A percentile compares a stretch with the other conserved stretches of the same genome.
These are phyloP conservation scores for Venturia nashicola DNA, from an alignment of 2,329 filamentous ascomycete genomes.

Conservation along the genomic window DNA sequence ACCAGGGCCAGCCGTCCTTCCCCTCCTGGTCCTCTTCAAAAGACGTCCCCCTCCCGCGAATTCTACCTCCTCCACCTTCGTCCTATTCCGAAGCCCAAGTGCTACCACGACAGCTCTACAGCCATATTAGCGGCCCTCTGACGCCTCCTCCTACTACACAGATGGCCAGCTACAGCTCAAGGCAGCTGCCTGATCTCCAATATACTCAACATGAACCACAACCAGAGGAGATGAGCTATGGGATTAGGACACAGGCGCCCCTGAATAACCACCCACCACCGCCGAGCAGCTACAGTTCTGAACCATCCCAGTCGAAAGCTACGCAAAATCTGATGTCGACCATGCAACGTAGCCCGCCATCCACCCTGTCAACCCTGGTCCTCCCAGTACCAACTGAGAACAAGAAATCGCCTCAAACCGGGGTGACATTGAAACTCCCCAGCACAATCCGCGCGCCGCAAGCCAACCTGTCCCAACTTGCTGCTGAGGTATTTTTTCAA, in stretches of 20 bases:
- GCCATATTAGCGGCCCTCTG: not conserved
- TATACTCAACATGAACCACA: not conserved
- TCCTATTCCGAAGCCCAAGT: not conserved
- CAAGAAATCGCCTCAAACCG: conserved; percentile 11
- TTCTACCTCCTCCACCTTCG: not conserved
- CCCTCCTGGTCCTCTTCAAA: not conserved
- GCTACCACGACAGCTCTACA: not conserved
- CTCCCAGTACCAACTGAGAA: not conserved
- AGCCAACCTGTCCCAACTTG: conserved; percentile 26
- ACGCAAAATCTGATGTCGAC: not conserved
- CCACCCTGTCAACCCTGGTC: conserved; percentile 2
- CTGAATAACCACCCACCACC: not conserved
- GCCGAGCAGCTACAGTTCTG: not conserved
- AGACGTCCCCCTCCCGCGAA: not conserved
- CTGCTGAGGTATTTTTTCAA: conserved; percentile 22
- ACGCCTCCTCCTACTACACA: not conserved
- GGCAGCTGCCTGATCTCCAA: not conserved
- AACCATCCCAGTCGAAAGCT: not conserved
- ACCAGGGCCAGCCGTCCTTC: not conserved
- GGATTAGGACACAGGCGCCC: not conserved
- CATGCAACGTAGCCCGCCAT: not conserved
- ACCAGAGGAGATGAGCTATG: not conserved
- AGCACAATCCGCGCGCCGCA: conserved; percentile 25
- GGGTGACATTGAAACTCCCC: conserved; percentile 19
- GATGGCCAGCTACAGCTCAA: not conserved